phyloP scores from a whole-genome alignment of 2,329 filamentous ascomycete genomes.

The Colletotrichum camelliae region DNA sequence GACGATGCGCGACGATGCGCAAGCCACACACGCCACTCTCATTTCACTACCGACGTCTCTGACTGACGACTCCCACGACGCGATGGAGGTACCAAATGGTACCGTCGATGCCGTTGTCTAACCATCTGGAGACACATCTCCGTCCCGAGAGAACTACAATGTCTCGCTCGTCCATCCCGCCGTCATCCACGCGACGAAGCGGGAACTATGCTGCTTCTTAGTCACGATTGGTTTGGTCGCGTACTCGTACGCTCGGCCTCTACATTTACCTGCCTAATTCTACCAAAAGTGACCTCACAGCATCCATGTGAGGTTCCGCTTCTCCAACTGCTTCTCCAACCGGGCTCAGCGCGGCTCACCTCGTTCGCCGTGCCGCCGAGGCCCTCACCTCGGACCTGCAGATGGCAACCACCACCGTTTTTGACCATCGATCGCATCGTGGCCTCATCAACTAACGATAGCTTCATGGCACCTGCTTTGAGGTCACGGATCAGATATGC shows the following conservation, averaged over 20 bases:
- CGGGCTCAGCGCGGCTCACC: not conserved
- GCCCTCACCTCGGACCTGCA: not conserved
- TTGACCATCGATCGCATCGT: not conserved
- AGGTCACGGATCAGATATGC: not conserved
- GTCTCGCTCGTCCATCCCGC: not conserved
- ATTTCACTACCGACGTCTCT: not conserved
- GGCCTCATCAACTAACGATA: not conserved
- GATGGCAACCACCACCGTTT: not conserved
- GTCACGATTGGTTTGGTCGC: not conserved
- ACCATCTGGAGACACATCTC: not conserved
- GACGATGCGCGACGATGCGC: constrained; percentile 16
- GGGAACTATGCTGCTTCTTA: not conserved
- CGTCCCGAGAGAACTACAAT: not conserved
- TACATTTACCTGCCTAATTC: not conserved
- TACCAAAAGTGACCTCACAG: not conserved
- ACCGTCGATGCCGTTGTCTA: not conserved
- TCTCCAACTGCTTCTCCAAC: not conserved
- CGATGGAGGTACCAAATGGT: not conserved
- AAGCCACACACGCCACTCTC: constrained; percentile 15
- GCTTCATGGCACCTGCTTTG: not conserved
- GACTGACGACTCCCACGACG: not conserved
- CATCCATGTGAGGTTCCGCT: not conserved
- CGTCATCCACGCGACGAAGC: constrained; percentile 4
- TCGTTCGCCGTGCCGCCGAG: not conserved
- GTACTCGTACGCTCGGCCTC: not conserved